Evolutionary conservation across 2,329 filamentous ascomycete genomes (phyloP).

Genomic region (Whalleya microplaca): DNA sequence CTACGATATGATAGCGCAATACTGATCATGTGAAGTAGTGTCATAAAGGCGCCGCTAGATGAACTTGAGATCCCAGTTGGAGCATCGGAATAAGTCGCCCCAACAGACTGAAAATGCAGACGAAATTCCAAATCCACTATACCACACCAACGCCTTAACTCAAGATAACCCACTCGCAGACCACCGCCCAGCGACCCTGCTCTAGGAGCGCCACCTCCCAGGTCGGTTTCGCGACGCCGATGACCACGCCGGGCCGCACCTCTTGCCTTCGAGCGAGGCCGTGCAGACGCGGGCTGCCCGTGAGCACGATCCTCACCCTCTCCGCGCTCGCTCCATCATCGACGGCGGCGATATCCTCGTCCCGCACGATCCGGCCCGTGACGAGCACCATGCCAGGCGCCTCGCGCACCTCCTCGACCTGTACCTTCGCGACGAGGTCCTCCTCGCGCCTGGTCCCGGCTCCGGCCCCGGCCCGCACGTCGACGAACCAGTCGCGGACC

Average conservation of each 20-base stretch:
- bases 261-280: slow-evolving; percentile 33
- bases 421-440: slow-evolving; percentile 27
- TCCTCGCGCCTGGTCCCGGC: slow-evolving; percentile 11
- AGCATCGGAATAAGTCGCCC: too few species aligned
- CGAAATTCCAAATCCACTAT: not conserved
- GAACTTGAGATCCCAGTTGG: too few species aligned
- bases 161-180: slow-evolving; percentile 42
- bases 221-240: slow-evolving; percentile 41
- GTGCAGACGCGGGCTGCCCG: slow-evolving; percentile 33
- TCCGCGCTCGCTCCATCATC: not conserved
- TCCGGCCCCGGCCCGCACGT: slow-evolving; percentile 39
- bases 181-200: slow-evolving; percentile 40
- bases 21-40: too few species aligned
- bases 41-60: too few species aligned
- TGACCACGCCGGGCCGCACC: slow-evolving; percentile 32
- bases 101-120: not conserved
- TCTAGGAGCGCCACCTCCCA: slow-evolving; percentile 42
- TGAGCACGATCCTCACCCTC: slow-evolving; percentile 29
- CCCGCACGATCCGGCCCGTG: slow-evolving; percentile 14
- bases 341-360: not conserved
- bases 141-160: slow-evolving; percentile 6
- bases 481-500: slow-evolving; percentile 49
- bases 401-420: slow-evolving; percentile 30
- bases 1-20: too few species aligned
- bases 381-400: slow-evolving; percentile 38